Evolutionary conservation across 257 asterid genomes (phyloP).

Genomic region (Plectranthus barbatus): DNA sequence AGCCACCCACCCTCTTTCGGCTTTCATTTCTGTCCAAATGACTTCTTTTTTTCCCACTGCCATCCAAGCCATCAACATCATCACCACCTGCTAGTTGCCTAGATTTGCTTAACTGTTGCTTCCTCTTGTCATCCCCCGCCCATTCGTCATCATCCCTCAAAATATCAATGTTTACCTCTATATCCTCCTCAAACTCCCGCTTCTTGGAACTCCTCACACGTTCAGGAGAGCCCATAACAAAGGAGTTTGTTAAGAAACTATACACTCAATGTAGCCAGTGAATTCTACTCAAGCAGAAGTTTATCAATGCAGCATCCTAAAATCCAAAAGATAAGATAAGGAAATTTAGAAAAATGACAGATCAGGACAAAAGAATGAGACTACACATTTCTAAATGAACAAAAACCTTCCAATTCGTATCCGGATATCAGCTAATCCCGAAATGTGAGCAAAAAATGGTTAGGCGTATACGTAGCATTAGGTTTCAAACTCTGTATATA

Average conservation of each 20-base stretch:
- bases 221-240: constrained; percentile 68
- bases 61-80: constrained; percentile 56
- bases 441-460: too few species aligned
- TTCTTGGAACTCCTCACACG: constrained; percentile 38
- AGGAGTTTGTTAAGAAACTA: constrained; percentile 19
- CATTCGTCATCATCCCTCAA: constrained; percentile 58
- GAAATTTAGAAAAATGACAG: background rate
- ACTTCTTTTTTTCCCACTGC: constrained; percentile 53
- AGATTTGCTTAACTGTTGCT: constrained; percentile 43
- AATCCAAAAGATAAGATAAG: background rate
- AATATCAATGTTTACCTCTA: constrained; percentile 57
- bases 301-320: constrained; percentile 20
- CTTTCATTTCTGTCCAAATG: constrained; percentile 51
- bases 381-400: background rate
- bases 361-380: background rate
- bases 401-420: background rate
- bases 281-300: background rate
- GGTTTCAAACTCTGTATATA: background rate
- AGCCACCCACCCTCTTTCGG: too few species aligned
- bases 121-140: constrained; percentile 52
- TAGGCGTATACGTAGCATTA: background rate
- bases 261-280: constrained; percentile 12
- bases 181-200: constrained; percentile 48
- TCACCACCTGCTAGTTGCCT: constrained; percentile 46
- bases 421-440: background rate